Conservation (phyloP, 2,329 filamentous ascomycete genomes). For the Verticillium albo-atrum region DNA sequence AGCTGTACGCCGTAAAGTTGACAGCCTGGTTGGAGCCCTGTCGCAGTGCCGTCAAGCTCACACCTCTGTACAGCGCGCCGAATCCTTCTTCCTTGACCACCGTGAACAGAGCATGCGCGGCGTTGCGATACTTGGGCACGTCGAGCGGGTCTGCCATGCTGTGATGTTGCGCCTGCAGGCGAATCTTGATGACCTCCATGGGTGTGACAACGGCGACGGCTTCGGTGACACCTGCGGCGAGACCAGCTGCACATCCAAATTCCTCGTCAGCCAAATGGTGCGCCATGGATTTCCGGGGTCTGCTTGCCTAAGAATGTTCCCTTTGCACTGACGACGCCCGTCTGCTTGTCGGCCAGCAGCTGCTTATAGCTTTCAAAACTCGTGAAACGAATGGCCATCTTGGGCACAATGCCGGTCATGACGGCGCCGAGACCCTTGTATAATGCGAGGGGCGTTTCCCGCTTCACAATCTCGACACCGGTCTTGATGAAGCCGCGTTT, state of each 20-base stretch:
- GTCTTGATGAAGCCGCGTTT: conserved; percentile 85
- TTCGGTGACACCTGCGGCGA: conserved; percentile 91
- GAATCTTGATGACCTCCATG: conserved; percentile 99
- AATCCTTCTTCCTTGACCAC: conserved; percentile 88
- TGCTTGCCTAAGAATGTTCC: conserved; percentile 52
- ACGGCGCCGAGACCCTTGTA: conserved; percentile 99
- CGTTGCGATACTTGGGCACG: conserved; percentile 94
- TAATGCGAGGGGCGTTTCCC: conserved; percentile 86
- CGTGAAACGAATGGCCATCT: conserved; percentile 99
- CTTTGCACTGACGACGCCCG: conserved; percentile 63
- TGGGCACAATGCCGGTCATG: conserved; percentile 91
- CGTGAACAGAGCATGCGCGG: conserved; percentile 77
- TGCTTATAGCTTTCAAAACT: conserved; percentile 97
- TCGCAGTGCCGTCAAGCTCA: conserved; percentile 85
- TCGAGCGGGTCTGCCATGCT: conserved; percentile 96
- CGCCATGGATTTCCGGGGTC: not conserved
- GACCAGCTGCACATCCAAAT: conserved; percentile 54
- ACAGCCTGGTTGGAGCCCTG: conserved; percentile 97
- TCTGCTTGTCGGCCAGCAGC: conserved; percentile 62
- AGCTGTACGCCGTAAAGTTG: conserved; percentile 97
- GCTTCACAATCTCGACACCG: conserved; percentile 78
- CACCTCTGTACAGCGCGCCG: conserved; percentile 85
- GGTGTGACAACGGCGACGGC: conserved; percentile 94
- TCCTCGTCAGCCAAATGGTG: not conserved
- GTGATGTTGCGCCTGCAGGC: conserved; percentile 96